Evolutionary conservation across 371 early-diverging fungal genomes (phyloP), one percentile per base, ranked within the genome.

Genomic region (Batrachochytrium dendrobatidis): DNA sequence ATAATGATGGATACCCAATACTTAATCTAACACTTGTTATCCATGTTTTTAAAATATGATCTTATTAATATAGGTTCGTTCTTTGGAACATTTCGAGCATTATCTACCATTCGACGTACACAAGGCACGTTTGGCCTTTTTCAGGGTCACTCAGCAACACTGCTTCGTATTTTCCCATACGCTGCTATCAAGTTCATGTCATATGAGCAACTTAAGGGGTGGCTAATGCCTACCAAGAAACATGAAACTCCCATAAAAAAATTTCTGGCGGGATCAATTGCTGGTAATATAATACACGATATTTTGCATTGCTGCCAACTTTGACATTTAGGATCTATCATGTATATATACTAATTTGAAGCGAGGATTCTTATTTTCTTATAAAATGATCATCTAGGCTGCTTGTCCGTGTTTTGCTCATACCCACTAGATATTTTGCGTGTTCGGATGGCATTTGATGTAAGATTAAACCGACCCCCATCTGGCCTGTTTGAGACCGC

Each of bases 141-240:
- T 67, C 92, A 92, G 73, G 98, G 98, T 28, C 95, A 97, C 71
- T 88, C 88, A 17, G 95, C 89, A 34, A 95, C 94, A 26, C 73
- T 97, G 15, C 72, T 92, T 3, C 75, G 98, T 44, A 92, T 97
- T 45, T 95, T 94, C 65, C 98, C 98, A 1, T 97, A 94, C 65
- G 93, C 95, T 0, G 91, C 95, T 3, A 89, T 95, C 69, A 95
- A 94, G 72, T 97, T 93, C 66, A 90, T 95, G 80, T 84, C 90
- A 2, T 92, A 88, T 62, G 95, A 94, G 69, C 92, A 94, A 71
- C 86, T 81, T 63, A 83, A 86, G 67, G 76, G 73, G 43, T 84
- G 80, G 29, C 58, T 91, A 33, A 88, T 89, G 85, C 89, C 89
- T 6, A 81, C 72, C 8, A 72, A 79, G 57, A 67, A 71, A 30